Conservation (phyloP, 2,329 filamentous ascomycete genomes). For the Ceratocystis harringtonii region DNA sequence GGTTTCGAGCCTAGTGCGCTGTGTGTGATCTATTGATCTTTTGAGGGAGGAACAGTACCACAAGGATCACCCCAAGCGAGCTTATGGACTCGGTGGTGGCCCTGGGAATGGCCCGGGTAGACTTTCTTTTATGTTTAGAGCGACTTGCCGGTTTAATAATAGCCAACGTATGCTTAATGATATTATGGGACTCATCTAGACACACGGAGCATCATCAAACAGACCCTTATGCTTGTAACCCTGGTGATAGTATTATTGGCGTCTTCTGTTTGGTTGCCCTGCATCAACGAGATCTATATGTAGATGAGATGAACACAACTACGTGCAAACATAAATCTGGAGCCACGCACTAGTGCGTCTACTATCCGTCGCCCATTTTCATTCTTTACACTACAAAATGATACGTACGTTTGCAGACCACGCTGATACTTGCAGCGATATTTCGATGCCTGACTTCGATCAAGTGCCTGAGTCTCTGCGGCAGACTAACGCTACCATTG, state of each 20-base stretch:
- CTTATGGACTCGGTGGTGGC: neutral
- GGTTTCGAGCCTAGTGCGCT: neutral
- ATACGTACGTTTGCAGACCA: neutral
- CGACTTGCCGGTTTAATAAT: neutral
- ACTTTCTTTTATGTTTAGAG: neutral
- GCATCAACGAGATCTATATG: neutral
- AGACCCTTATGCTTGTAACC: neutral
- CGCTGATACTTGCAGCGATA: neutral
- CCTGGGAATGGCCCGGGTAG: neutral
- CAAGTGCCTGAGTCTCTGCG: neutral
- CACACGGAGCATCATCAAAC: neutral
- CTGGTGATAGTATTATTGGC: neutral
- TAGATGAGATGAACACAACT: neutral
- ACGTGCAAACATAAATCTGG: neutral
- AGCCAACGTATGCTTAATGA: neutral
- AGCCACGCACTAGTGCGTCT: neutral
- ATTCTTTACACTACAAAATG: neutral
- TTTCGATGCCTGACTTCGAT: neutral
- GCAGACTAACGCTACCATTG: neutral
- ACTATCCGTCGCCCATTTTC: neutral
- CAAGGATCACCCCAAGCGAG: neutral
- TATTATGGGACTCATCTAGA: neutral
- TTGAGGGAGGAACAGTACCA: conserved; percentile 1
- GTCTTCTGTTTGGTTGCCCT: neutral
- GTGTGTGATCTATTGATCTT: neutral